These are phyloP conservation scores for Sordaria brevicollis DNA, from an alignment of 495 filamentous ascomycete species.

Conservation along the genomic window DNA sequence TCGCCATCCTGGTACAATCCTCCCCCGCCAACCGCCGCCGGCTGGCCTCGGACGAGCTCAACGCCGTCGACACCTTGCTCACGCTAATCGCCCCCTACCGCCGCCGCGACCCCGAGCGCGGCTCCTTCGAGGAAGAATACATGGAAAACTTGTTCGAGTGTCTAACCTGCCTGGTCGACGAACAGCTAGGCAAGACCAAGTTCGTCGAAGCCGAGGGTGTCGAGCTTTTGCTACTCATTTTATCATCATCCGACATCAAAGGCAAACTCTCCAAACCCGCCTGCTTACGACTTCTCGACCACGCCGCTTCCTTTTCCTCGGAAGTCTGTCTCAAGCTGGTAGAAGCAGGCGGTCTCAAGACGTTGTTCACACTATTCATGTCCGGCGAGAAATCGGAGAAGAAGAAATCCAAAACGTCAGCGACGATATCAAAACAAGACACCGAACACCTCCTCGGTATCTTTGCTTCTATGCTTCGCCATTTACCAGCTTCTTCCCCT, in stretches of 20 bases:
- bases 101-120: slow-evolving; percentile 75
- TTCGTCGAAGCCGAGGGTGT: slow-evolving; percentile 88
- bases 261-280: slow-evolving; percentile 65
- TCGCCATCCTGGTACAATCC: slow-evolving; percentile 63
- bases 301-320: slow-evolving; percentile 47
- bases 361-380: slow-evolving; percentile 81
- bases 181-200: slow-evolving; percentile 62
- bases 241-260: slow-evolving; percentile 36
- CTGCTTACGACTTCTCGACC: slow-evolving; percentile 72
- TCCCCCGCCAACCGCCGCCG: slow-evolving; percentile 57
- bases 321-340: slow-evolving; percentile 66
- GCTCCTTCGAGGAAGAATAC: slow-evolving; percentile 86
- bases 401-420: slow-evolving; percentile 59
- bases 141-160: slow-evolving; percentile 87
- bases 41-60: slow-evolving; percentile 42
- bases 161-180: slow-evolving; percentile 69
- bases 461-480: slow-evolving; percentile 72
- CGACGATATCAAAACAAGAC: slow-evolving; percentile 4
- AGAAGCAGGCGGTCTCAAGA: slow-evolving; percentile 76
- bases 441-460: slow-evolving; percentile 86
- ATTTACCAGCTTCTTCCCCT: slow-evolving; percentile 61
- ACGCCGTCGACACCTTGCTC: slow-evolving; percentile 71
- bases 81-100: slow-evolving; percentile 84
- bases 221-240: slow-evolving; percentile 79
- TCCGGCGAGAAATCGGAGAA: slow-evolving; percentile 26